Base-by-base conservation (phyloP, 73 alveolate genomes). In the Symbiodinium natans region DNA sequence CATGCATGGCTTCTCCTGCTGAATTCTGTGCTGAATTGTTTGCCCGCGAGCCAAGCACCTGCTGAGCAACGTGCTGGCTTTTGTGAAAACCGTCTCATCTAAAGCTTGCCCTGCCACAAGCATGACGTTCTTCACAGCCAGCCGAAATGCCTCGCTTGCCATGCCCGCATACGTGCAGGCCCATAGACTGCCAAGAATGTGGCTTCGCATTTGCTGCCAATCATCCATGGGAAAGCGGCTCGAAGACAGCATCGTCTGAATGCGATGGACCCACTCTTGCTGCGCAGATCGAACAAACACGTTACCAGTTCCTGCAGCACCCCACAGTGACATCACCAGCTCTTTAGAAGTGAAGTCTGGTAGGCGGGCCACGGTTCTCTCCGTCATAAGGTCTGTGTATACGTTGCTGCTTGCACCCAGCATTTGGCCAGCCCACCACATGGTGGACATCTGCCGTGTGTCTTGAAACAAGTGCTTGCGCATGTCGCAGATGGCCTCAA, bases 341-440 rank as follows among this genome's bases (percentile, higher is more conserved):
- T 90, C 97, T 40, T 73, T 77, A 15, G 97, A 36, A 2, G 86
- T 71, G 88, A 71, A 71, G 56, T 63, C 75, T 31, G 23, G 36
- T 46, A 41, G 43, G 21, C 34, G 31, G 33, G 68, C 1, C 39
- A 63, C 1, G 77, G 36, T 63, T 21, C 77, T 63, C 48, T 0
- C 46, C 52, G 41, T 75, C 33, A 75, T 27, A 34, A 75, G 48
- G 27, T 23, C 11, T 46, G 48, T 34, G 85, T 10, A 75, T 11
- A 36, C 33, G 33, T 23, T 19, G 46, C 31, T 36, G 27, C 29
- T 6, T 2, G 38, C 87, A 27, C 87, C 96, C 36, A 89, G 86
- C 96, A 89, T 89, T 33, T 84, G 38, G 6, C 23, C 34, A 29
- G 97, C 77, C 97, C 97, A 90, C 88, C 97, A 90, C n/a, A 90